Percentiles rank a stretch among this genome's conserved stretches.
Evolutionary conservation across 345 rosid species (phyloP).

Genomic region (Camelina neglecta): DNA sequence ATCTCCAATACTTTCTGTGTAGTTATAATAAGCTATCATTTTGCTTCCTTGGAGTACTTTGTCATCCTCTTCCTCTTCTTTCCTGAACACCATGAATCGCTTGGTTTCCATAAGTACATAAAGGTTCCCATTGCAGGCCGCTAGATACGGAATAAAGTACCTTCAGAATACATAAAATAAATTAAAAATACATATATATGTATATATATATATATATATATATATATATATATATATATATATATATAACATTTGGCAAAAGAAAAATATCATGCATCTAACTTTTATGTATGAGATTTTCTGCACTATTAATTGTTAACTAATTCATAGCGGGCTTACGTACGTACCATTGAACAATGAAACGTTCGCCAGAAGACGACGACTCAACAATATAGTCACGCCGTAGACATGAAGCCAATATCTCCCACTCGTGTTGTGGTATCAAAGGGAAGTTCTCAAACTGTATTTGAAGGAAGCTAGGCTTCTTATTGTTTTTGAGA

Average conservation of each 20-base stretch:
- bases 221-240: too few species aligned
- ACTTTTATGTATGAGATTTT: too few species aligned
- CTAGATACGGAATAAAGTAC: too few species aligned
- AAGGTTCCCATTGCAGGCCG: too few species aligned
- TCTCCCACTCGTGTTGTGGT: background rate
- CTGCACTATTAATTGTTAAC: background rate
- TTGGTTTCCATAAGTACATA: background rate
- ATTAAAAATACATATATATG: too few species aligned
- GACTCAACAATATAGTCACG: background rate
- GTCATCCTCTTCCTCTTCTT: background rate
- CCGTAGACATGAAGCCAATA: background rate
- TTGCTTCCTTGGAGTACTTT: background rate
- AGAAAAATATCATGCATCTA: too few species aligned
- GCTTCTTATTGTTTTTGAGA: background rate
- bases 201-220: too few species aligned
- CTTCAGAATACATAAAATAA: too few species aligned
- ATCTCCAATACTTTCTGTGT: conserved; percentile 10
- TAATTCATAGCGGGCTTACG: background rate
- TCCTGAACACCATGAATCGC: background rate
- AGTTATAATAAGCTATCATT: background rate
- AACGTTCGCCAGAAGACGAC: background rate
- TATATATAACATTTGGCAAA: too few species aligned
- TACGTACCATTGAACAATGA: background rate
- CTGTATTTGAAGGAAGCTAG: background rate
- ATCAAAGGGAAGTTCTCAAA: background rate